Evolutionary conservation across 257 asterid species (phyloP).

Genomic region (Osmanthus fragrans): DNA sequence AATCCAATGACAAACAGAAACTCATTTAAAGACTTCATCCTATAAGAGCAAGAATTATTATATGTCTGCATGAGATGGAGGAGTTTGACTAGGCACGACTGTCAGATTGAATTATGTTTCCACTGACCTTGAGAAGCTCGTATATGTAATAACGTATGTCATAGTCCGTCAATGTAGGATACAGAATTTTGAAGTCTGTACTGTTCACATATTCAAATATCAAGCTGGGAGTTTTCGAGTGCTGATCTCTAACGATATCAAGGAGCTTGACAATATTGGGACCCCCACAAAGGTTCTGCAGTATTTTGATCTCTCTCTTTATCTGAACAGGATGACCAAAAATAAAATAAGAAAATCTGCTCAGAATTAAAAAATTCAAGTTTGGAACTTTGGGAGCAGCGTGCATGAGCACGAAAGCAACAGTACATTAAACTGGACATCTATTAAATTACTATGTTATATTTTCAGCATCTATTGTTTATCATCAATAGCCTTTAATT

Average conservation of each 20-base stretch:
- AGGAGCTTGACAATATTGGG: constrained; percentile 71
- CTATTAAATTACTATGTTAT: background rate
- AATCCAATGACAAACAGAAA: background rate
- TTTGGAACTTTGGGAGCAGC: background rate
- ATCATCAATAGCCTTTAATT: background rate
- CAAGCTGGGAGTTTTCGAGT: constrained; percentile 82
- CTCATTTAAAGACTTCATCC: background rate
- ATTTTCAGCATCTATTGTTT: background rate
- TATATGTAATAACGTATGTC: constrained; percentile 82
- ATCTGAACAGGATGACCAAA: constrained; percentile 42
- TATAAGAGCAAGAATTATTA: background rate
- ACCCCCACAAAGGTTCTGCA: constrained; percentile 80
- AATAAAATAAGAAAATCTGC: constrained; percentile 7
- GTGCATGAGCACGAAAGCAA: background rate
- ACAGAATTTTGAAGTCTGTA: constrained; percentile 77
- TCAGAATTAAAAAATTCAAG: background rate
- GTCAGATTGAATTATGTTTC: constrained; percentile 8
- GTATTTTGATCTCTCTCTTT: constrained; percentile 74
- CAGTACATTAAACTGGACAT: background rate
- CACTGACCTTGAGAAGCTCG: constrained; percentile 78
- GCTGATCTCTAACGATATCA: constrained; percentile 76
- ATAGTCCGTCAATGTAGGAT: constrained; percentile 75
- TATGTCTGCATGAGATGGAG: background rate
- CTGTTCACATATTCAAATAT: constrained; percentile 77
- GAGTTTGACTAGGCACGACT: background rate